Conservation (phyloP, 2,329 filamentous ascomycete species). For the Phyllosticta citrichinensis region DNA sequence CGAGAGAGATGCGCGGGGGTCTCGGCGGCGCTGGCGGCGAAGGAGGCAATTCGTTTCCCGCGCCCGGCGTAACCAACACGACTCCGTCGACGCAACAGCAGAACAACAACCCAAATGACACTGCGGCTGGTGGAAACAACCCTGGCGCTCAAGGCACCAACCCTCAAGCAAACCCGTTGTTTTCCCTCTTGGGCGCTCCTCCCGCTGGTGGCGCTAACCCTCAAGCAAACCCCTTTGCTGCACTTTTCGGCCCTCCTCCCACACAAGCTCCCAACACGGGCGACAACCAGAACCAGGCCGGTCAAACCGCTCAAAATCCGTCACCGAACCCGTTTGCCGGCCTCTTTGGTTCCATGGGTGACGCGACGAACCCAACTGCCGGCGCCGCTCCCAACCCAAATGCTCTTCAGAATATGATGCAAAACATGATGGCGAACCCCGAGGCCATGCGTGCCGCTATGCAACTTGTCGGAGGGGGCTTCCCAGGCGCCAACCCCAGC, state of each 20-base stretch:
- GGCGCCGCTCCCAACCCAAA: neutral
- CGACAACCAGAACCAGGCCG: slow-evolving; percentile 20
- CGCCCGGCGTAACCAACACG: slow-evolving; percentile 82
- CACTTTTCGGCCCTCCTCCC: slow-evolving; percentile 39
- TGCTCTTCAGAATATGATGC: slow-evolving; percentile 32
- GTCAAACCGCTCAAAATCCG: neutral
- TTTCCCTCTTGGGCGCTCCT: slow-evolving; percentile 22
- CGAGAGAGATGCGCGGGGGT: slow-evolving; percentile 49
- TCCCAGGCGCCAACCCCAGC: slow-evolving; percentile 29
- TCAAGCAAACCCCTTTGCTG: slow-evolving; percentile 49
- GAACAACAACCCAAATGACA: slow-evolving; percentile 10
- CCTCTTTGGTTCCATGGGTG: slow-evolving; percentile 41
- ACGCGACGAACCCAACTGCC: slow-evolving; percentile 36
- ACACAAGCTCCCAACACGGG: slow-evolving; percentile 16
- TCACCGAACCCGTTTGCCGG: slow-evolving; percentile 56
- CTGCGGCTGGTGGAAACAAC: slow-evolving; percentile 21
- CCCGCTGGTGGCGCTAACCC: slow-evolving; percentile 20
- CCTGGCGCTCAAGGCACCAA: slow-evolving; percentile 16
- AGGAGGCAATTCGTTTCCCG: slow-evolving; percentile 58
- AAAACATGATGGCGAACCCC: slow-evolving; percentile 47
- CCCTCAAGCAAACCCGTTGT: slow-evolving; percentile 38
- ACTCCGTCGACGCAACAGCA: slow-evolving; percentile 43
- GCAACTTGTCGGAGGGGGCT: slow-evolving; percentile 43
- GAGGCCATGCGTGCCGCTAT: slow-evolving; percentile 44
- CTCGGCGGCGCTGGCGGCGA: slow-evolving; percentile 26